These are phyloP conservation scores for Perkinsus olseni DNA, from an alignment of 169 alveolate genomes.

Conservation along the genomic window DNA sequence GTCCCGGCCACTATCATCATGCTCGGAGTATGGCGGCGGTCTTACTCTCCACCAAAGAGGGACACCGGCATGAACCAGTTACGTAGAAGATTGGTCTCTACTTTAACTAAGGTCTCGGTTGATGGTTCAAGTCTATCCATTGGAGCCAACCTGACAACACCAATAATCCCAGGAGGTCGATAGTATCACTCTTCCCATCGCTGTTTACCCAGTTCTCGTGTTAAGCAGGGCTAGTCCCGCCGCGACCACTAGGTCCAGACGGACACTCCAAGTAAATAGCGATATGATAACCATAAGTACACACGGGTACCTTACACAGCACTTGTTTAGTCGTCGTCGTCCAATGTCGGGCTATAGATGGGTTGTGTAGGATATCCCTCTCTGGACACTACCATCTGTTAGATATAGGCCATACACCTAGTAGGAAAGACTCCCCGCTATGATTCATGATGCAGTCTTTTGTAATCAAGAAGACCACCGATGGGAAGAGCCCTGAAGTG, in stretches of 20 bases:
- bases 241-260: background rate
- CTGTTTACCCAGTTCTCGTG: background rate
- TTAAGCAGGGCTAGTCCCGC: background rate
- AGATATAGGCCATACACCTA: background rate
- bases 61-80: background rate
- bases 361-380: no score
- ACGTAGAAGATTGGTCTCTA: background rate
- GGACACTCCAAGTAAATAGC: background rate
- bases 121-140: background rate
- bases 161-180: background rate
- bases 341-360: no score
- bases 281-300: background rate
- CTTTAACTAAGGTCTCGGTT: background rate
- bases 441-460: background rate
- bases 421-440: background rate
- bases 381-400: background rate
- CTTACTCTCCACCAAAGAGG: background rate
- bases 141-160: background rate
- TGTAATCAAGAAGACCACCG: background rate
- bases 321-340: background rate
- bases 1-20: background rate
- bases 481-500: background rate
- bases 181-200: background rate
- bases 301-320: background rate
- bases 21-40: background rate